Base-by-base conservation (phyloP, 192 early-diverging fungal species). In the Diversispora epigaea region DNA sequence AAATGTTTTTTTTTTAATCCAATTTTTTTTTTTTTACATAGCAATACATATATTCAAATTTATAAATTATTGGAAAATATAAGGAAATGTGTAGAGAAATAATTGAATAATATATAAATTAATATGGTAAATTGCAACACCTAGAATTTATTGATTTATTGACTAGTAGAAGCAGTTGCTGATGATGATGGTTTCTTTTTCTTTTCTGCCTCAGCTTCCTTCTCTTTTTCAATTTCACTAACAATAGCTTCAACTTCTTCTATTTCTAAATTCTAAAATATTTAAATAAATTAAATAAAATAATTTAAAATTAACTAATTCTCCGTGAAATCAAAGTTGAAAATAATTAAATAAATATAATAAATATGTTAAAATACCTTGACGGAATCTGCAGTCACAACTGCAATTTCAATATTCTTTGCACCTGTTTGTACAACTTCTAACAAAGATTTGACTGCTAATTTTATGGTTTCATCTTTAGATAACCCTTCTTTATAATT, bases 401-500 rank as follows among this genome's bases (percentile, higher is more conserved):
- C 85, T 14, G 94, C 92, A 78, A 99, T 92, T 79, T 99, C 97
- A 84, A 99, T 99, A 81, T 99, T 99, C 88, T 99, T 99, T 69
- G 97, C 93, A 49, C 97, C 97, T 4, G 95, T 99, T 87, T 99
- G 97, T 68, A 99, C 97, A 75, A 98, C 91, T 87, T 97, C 97
- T 58, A 99, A 84, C 76, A 99, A 81, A 63, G 94, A 93, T 79
- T 91, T 91, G 78, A 98, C 90, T 4, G 95, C 87, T 44, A 99
- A 87, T 85, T 97, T 98, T 80, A 98, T 85, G 12, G 92, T 86
- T 6, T 94, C 93, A 10, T 88, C 88, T 73, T 91, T 86, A 75
- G 84, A 76, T 84, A 95, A 90, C 49, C 94, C 90, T 55, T 94
- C 92, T 66, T 92, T 88, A 77, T 97, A 95, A 81, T 98, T 95